Conservation (phyloP, 2,329 filamentous ascomycete species). For the Aspergillus melleus region DNA sequence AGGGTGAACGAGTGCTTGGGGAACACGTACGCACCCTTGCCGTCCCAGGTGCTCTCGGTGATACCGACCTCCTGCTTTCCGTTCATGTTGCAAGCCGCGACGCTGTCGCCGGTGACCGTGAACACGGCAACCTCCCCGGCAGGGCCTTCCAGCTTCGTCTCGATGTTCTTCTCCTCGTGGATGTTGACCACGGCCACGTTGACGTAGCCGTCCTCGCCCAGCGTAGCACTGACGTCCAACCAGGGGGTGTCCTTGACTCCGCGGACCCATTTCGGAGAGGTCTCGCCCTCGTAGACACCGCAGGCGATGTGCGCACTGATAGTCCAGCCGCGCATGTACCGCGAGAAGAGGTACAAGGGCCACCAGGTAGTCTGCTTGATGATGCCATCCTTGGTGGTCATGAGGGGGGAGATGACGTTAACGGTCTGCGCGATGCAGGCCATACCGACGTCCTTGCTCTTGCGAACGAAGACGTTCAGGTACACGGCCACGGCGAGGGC, state of each 20-base stretch:
- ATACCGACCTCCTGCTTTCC: slow-evolving; percentile 63
- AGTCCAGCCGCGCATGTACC: slow-evolving; percentile 72
- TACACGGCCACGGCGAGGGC: slow-evolving; percentile 73
- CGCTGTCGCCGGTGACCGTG: slow-evolving; percentile 59
- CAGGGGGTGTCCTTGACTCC: slow-evolving; percentile 65
- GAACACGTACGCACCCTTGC: slow-evolving; percentile 63
- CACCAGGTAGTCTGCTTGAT: slow-evolving; percentile 74
- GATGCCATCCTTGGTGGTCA: slow-evolving; percentile 66
- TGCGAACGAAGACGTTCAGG: slow-evolving; percentile 74
- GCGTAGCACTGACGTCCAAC: slow-evolving; percentile 42
- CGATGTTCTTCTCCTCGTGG: slow-evolving; percentile 59
- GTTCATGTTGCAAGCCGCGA: slow-evolving; percentile 63
- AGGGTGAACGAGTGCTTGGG: slow-evolving; percentile 70
- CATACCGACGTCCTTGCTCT: slow-evolving; percentile 71
- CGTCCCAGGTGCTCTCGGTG: slow-evolving; percentile 63
- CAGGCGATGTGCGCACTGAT: slow-evolving; percentile 65
- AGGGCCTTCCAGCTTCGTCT: slow-evolving; percentile 60
- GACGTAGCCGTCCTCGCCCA: slow-evolving; percentile 58
- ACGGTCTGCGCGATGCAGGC: slow-evolving; percentile 76
- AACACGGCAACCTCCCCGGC: slow-evolving; percentile 58
- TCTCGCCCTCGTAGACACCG: slow-evolving; percentile 62
- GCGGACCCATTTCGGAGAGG: slow-evolving; percentile 39
- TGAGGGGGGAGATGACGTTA: slow-evolving; percentile 75
- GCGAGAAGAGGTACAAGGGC: slow-evolving; percentile 68
- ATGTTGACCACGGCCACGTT: slow-evolving; percentile 75